A percentile compares a stretch with the other conserved stretches of the same genome.
Evolutionary conservation across 768 basidiomycete species (phyloP).

Genomic region (Lactarius hengduanensis): DNA sequence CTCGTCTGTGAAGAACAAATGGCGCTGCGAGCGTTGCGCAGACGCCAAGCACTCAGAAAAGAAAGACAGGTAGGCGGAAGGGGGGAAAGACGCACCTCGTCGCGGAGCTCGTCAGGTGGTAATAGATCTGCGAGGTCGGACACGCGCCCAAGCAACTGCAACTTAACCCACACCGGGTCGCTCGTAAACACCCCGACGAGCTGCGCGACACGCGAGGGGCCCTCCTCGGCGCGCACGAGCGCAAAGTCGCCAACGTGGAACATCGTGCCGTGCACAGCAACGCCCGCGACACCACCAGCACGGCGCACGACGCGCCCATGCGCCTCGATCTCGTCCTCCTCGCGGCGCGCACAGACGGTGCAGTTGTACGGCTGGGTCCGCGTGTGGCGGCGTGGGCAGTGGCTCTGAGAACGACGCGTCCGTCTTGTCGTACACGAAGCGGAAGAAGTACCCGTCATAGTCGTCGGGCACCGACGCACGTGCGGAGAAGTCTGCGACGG

Average conservation of each 20-base stretch:
- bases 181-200: slow-evolving; percentile 39
- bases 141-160: slow-evolving; percentile 50
- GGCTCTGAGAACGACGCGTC: slow-evolving; percentile 49
- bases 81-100: slow-evolving; percentile 48
- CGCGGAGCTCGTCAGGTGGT: slow-evolving; percentile 44
- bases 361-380: slow-evolving; percentile 53
- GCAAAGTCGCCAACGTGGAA: slow-evolving; percentile 68
- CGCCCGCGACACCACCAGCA: slow-evolving; percentile 34
- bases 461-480: background rate
- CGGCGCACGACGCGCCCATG: slow-evolving; percentile 32
- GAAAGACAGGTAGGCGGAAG: background rate
- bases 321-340: slow-evolving; percentile 35
- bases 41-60: background rate
- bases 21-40: slow-evolving; percentile 42
- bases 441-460: slow-evolving; percentile 25
- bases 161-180: slow-evolving; percentile 14
- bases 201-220: slow-evolving; percentile 58
- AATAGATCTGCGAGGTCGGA: slow-evolving; percentile 39
- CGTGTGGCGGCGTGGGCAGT: slow-evolving; percentile 32
- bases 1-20: slow-evolving; percentile 60
- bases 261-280: slow-evolving; percentile 45
- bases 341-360: slow-evolving; percentile 43
- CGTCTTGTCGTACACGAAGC: slow-evolving; percentile 47
- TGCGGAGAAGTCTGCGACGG: slow-evolving; percentile 35
- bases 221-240: slow-evolving; percentile 46